phyloP scores from a whole-genome alignment of 179 eudicot species.

The Actinidia arguta region DNA sequence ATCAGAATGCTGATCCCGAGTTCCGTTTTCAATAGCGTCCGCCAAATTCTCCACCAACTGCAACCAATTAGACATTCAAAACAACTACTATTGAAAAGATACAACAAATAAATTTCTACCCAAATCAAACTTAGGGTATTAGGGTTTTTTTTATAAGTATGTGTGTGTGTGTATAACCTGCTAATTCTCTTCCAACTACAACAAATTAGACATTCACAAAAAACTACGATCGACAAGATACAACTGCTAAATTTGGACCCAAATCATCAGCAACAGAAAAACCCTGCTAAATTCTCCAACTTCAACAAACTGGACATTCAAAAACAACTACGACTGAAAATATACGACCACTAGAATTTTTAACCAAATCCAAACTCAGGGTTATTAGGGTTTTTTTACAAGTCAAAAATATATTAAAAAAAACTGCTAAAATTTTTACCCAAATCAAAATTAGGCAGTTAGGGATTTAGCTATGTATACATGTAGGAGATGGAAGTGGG shows the following conservation, averaged over 20 bases:
- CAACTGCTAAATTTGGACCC: too few relatives aligned
- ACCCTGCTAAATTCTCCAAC: too few relatives aligned
- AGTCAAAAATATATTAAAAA: conserved; percentile 5
- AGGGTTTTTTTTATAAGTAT: background rate
- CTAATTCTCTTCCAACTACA: background rate
- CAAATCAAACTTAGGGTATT: background rate
- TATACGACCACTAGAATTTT: too few relatives aligned
- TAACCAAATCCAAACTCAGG: too few relatives aligned
- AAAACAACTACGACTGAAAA: too few relatives aligned
- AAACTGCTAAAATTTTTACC: background rate
- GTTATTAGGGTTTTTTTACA: too few relatives aligned
- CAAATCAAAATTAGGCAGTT: background rate
- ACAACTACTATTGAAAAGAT: conserved; percentile 2
- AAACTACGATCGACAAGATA: background rate
- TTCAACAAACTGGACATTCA: too few relatives aligned
- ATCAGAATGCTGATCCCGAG: conserved; percentile 90
- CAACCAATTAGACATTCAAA: conserved; percentile 23
- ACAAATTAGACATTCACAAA: background rate
- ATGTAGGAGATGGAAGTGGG: conserved; percentile 83
- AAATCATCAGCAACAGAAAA: too few relatives aligned
- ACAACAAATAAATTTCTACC: too few relatives aligned
- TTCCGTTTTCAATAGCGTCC: conserved; percentile 79
- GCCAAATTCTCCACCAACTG: conserved; percentile 96
- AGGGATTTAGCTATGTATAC: conserved; percentile 35
- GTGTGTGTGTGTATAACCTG: too few relatives aligned